These are phyloP conservation scores for Castanea crenata DNA, from an alignment of 306 rosid species.

Conservation along the genomic window DNA sequence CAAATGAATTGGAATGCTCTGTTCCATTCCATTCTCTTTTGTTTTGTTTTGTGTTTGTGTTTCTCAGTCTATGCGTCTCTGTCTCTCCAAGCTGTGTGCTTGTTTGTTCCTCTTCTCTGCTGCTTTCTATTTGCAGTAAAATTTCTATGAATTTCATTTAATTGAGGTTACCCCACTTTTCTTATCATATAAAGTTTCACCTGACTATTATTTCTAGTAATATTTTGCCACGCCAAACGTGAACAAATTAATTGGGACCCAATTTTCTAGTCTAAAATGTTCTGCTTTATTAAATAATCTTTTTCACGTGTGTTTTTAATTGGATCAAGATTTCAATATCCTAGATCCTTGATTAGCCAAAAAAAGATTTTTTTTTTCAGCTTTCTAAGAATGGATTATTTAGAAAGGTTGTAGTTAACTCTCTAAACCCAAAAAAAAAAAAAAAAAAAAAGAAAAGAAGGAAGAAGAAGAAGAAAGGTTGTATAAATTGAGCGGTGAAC, in stretches of 20 bases:
- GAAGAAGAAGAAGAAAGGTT: too few species aligned
- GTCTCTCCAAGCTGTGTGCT: background rate
- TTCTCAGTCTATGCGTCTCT: conserved; percentile 1
- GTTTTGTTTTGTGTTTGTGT: too few species aligned
- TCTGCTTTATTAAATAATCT: background rate
- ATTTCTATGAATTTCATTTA: conserved; percentile 3
- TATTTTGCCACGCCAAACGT: background rate
- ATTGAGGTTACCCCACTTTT: conserved; percentile 12
- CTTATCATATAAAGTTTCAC: conserved; percentile 19
- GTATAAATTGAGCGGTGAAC: too few species aligned
- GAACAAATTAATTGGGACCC: background rate
- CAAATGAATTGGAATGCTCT: conserved; percentile 25
- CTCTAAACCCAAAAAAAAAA: too few species aligned
- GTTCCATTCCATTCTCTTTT: conserved; percentile 7
- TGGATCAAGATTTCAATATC: background rate
- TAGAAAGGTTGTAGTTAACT: too few species aligned
- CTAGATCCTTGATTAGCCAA: too few species aligned
- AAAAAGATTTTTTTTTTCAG: too few species aligned
- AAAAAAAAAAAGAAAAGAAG: too few species aligned
- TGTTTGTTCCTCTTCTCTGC: background rate
- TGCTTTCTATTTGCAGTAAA: conserved; percentile 15
- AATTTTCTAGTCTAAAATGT: background rate
- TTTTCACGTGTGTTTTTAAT: background rate
- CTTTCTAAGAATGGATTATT: too few species aligned
- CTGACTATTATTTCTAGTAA: background rate